Percentiles rank a stretch among this genome's conserved stretches.
phyloP scores from a whole-genome alignment of 768 basidiomycete species.

The Nidula microcarpa region DNA sequence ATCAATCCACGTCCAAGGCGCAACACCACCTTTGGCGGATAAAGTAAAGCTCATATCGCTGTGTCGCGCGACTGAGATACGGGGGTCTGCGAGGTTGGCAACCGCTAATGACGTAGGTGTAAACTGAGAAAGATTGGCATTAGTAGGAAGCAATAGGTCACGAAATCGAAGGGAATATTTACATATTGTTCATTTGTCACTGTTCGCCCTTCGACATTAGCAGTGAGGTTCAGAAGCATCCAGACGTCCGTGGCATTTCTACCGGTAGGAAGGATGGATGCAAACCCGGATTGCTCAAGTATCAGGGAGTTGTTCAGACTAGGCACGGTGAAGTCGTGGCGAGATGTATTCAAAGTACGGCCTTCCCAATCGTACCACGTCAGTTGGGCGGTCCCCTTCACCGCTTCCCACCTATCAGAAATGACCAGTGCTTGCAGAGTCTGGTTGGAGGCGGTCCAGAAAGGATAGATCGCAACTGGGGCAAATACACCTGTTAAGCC shows the following conservation, averaged over 20 bases:
- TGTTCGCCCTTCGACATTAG: conserved; percentile 32
- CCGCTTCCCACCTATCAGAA: conserved; percentile 48
- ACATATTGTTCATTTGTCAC: conserved; percentile 53
- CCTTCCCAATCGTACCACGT: conserved; percentile 61
- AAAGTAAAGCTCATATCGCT: conserved; percentile 43
- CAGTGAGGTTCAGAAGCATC: conserved; percentile 48
- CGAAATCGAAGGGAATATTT: conserved; percentile 11
- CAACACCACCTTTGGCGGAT: conserved; percentile 51
- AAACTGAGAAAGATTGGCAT: conserved; percentile 30
- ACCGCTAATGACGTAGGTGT: conserved; percentile 46
- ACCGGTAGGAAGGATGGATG: conserved; percentile 41
- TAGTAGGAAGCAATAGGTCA: conserved; percentile 3
- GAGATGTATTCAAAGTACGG: conserved; percentile 30
- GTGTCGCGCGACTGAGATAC: conserved; percentile 29
- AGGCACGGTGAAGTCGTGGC: conserved; percentile 37
- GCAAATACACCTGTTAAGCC: conserved; percentile 40
- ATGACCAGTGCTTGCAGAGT: conserved; percentile 46
- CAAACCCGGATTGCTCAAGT: conserved; percentile 34
- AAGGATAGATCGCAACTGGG: conserved; percentile 49
- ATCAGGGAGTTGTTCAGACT: conserved; percentile 48
- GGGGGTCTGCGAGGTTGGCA: conserved; percentile 46
- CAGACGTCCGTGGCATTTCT: conserved; percentile 41
- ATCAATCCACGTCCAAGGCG: conserved; percentile 58
- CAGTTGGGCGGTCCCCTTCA: conserved; percentile 42
- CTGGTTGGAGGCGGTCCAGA: conserved; percentile 49